Base-by-base conservation (phyloP, 2,329 filamentous ascomycete genomes). In the Davidsoniella virescens region DNA sequence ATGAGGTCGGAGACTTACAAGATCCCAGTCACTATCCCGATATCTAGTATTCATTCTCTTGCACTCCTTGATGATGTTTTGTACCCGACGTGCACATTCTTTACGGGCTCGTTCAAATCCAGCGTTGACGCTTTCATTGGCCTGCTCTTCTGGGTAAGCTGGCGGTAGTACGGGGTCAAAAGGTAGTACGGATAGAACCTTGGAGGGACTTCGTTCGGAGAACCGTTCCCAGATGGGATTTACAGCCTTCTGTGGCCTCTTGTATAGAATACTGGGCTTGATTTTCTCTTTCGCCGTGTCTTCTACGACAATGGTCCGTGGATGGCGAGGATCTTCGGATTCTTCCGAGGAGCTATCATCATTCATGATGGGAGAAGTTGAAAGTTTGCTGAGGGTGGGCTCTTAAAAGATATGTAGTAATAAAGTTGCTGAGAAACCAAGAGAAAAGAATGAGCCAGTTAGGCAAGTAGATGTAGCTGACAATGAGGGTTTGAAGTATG, bases 31-130 rank as follows among this genome's bases (percentile, higher is more conserved):
- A 0, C 76, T 75, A 56, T 84, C 81, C 20, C 83, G 73, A 60
- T 92, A 93, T 58, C 86, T 82, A 61, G 82, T 82, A 58, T 93
- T 93, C 37, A 87, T 71, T 18, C 84, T 71, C 55, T 73, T 70
- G 64, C 86, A 92, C 57, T 78, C 75, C 54, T 72, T 66, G 44
- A 77, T 74, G 53, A 79, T 79, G 59, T 77, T 78, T 44, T 70
- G 64, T 33, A 71, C 82, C 64, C 70, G 82, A 43, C 73, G 71
- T 17, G 69, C 70, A 59, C 81, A 85, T 57, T 80, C 75, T 17
- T 78, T 75, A 1, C 67, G 73, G 0, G 79, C 80, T 44, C 79
- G 70, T 55, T 82, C 73, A 57, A 80, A 84, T 4, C 76, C 76
- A 3, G 70, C 69, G 39, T 65, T 68, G 3, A 82, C 65, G 41